Conservation (phyloP, 2,329 filamentous ascomycete genomes). For the Scedosporium minutisporum region DNA sequence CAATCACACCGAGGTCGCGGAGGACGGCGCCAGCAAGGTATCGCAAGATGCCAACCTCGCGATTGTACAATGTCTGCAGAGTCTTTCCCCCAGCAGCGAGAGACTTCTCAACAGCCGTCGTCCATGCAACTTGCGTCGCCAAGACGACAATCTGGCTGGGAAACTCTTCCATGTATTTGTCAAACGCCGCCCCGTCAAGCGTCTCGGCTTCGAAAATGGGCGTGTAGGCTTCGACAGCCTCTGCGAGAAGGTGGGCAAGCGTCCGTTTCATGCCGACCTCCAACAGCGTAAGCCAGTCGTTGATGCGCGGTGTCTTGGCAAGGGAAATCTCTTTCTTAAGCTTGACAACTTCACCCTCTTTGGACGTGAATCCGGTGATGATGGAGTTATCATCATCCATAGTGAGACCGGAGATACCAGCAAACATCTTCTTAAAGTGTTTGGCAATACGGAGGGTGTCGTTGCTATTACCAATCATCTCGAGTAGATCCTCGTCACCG, state of each 20-base stretch:
- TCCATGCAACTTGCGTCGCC: constrained; percentile 90
- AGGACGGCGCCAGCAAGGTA: constrained; percentile 83
- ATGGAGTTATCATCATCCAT: constrained; percentile 86
- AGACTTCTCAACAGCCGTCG: constrained; percentile 70
- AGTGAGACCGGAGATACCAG: constrained; percentile 78
- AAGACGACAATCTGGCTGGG: constrained; percentile 94
- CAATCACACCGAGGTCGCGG: constrained; percentile 75
- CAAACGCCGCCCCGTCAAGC: constrained; percentile 62
- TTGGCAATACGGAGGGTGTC: constrained; percentile 94
- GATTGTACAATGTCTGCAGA: constrained; percentile 63
- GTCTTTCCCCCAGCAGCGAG: constrained; percentile 62
- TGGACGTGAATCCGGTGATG: constrained; percentile 88
- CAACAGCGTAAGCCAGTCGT: constrained; percentile 93
- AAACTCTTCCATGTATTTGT: constrained; percentile 71
- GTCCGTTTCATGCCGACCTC: constrained; percentile 92
- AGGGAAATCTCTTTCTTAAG: constrained; percentile 88
- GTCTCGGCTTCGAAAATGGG: constrained; percentile 63
- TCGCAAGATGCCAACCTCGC: constrained; percentile 75
- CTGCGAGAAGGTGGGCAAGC: constrained; percentile 78
- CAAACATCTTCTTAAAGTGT: constrained; percentile 99
- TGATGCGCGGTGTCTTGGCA: constrained; percentile 90
- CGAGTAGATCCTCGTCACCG: constrained; percentile 92
- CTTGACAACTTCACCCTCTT: constrained; percentile 81
- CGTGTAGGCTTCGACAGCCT: constrained; percentile 75
- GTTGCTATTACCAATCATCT: constrained; percentile 99